Conservation (phyloP, 768 basidiomycete species). For the Leucogyrophana mollusca region DNA sequence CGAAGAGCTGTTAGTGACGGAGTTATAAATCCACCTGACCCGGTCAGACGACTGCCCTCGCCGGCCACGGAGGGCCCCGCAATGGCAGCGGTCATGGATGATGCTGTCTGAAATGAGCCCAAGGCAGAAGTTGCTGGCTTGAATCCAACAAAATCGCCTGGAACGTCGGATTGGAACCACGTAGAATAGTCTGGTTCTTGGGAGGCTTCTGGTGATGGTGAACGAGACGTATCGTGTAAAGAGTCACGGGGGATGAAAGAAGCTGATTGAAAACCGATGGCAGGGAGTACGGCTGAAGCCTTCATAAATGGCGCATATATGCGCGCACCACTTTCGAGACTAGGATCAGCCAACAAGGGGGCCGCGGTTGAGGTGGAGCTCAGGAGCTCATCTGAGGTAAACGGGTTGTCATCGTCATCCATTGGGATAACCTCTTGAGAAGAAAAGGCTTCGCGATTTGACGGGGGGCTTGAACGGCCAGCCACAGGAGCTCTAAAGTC, state of each 20-base stretch:
- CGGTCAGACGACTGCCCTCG: conserved; percentile 21
- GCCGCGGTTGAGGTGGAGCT: too few species aligned
- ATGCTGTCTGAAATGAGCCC: neutral
- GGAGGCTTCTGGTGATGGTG: conserved; percentile 39
- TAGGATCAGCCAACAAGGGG: neutral
- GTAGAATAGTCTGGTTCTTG: conserved; percentile 41
- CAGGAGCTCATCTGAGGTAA: conserved; percentile 1
- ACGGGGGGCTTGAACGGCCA: neutral
- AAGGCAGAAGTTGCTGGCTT: conserved; percentile 30
- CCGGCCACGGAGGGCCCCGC: conserved; percentile 20
- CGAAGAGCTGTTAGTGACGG: conserved; percentile 57
- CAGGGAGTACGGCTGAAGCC: conserved; percentile 11
- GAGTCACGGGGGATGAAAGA: neutral
- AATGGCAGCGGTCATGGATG: conserved; percentile 1
- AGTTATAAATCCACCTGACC: conserved; percentile 37
- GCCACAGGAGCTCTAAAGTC: neutral
- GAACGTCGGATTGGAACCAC: conserved; percentile 47
- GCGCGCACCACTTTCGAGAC: neutral
- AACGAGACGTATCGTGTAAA: conserved; percentile 6
- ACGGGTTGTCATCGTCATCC: conserved; percentile 22
- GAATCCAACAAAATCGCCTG: conserved; percentile 33
- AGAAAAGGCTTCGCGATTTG: neutral
- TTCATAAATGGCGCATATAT: conserved; percentile 17
- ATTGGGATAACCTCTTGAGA: neutral
- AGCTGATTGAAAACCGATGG: neutral